Base-by-base conservation (phyloP, 192 early-diverging fungal species). In the Linnemannia hyalina region DNA sequence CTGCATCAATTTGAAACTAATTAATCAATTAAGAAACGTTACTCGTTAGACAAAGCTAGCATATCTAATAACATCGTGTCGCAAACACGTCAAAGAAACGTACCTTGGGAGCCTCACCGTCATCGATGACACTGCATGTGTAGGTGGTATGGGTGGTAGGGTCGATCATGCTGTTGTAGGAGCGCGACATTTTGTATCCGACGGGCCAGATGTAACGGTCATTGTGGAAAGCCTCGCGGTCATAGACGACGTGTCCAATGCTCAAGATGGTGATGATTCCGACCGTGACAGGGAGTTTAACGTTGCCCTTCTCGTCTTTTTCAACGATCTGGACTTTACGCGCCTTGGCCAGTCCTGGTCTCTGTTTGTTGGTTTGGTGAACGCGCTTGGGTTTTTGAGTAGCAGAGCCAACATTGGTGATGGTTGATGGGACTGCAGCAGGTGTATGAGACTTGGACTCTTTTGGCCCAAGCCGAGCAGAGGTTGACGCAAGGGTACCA, bases 191-290 rank as follows among this genome's bases (percentile, higher is more conserved):
- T 36, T 73, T 93, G 88, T 97, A 98, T 11, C 97, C 97, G 4
- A 98, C 95, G 1, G 97, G 97, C 90, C 92, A 98, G 54, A 98
- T 98, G 80, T 98, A 97, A 20, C 97, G 92, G 79, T 98, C 96
- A 76, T 92, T 96, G 76, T 98, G 97, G 82, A 95, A 98, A 1
- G 91, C 89, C 55, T 94, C 91, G 16, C 95, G 91, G 77, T 97
- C 95, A 80, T 89, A 91, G 6, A 96, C 91, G 36, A 98, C 93
- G 22, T 74, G 80, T n/a, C 97, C 97, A 22, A 97, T 89, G 74
- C 76, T 78, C 22, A 93, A 80, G 29, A 98, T 89, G 9, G 95
- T 97, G 13, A 97, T 89, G 13, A 96, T 92, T 8, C 97, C 97
- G 22, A 96, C 90, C 47, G 94, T 90, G 22, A 97, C 88, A 0